Conservation (phyloP, 768 basidiomycete genomes). For the Multifurca ochricompacta region DNA sequence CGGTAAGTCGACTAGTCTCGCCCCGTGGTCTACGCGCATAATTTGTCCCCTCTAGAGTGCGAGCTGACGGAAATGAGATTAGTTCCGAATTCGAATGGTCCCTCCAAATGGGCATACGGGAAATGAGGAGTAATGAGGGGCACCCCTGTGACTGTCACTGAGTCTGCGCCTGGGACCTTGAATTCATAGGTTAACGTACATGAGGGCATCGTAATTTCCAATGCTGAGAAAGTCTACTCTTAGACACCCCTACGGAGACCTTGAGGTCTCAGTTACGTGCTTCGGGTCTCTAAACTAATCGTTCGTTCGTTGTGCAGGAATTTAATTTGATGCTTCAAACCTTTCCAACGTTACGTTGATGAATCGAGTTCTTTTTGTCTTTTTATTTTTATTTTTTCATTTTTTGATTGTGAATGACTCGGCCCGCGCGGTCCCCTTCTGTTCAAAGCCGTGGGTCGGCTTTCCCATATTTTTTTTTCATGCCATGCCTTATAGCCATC, state of each 20-base stretch:
- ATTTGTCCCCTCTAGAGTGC: background rate
- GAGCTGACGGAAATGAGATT: background rate
- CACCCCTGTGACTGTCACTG: conserved; percentile 8
- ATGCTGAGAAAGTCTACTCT: background rate
- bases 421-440: background rate
- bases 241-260: conserved; percentile 1
- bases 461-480: conserved; percentile 20
- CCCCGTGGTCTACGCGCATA: background rate
- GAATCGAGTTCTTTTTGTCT: background rate
- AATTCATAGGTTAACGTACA: conserved; percentile 7
- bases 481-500: conserved; percentile 71
- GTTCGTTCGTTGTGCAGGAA: background rate
- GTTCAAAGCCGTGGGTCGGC: background rate
- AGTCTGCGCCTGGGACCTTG: background rate
- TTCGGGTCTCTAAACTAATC: background rate
- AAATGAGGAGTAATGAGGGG: background rate
- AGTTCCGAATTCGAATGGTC: background rate
- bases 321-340: background rate
- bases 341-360: background rate
- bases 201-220: conserved; percentile 6
- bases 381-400: background rate
- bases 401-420: background rate
- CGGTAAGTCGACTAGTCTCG: background rate
- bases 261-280: background rate
- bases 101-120: background rate